These are phyloP conservation scores for Phytophthora idaei DNA, from an alignment of 352 stramenopile genomes.

Conservation along the genomic window DNA sequence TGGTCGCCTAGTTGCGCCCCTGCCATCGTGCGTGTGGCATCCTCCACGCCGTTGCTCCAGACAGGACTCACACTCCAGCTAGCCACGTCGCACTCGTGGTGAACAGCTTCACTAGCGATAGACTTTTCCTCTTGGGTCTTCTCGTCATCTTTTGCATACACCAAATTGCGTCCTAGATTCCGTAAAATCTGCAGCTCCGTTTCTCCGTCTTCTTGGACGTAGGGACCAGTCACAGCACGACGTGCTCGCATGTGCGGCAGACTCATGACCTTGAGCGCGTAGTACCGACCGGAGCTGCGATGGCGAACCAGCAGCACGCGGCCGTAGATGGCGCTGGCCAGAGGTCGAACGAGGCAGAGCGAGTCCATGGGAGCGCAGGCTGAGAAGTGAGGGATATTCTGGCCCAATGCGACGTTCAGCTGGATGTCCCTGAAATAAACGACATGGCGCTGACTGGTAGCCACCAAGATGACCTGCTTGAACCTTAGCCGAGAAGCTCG, in stretches of 20 bases:
- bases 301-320: constrained; percentile 52
- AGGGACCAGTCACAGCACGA: constrained; percentile 44
- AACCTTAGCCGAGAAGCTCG: background rate
- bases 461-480: background rate
- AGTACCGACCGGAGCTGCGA: constrained; percentile 34
- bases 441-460: constrained; percentile 12
- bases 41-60: constrained; percentile 26
- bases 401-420: constrained; percentile 5
- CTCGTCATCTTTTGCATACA: constrained; percentile 17
- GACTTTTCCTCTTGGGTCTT: background rate
- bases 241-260: constrained; percentile 53
- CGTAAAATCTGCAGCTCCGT: constrained; percentile 52
- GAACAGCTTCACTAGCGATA: background rate
- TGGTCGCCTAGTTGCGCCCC: constrained; percentile 22
- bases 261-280: constrained; percentile 75
- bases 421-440: constrained; percentile 20
- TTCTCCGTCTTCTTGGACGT: constrained; percentile 52
- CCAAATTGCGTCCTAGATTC: constrained; percentile 37
- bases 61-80: constrained; percentile 38
- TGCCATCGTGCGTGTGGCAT: background rate
- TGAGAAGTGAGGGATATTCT: constrained; percentile 22
- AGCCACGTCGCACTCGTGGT: background rate
- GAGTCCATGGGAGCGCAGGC: constrained; percentile 45
- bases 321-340: constrained; percentile 63
- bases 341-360: constrained; percentile 44